Evolutionary conservation across 2,329 filamentous ascomycete species (phyloP).

Genomic region (Ophiostoma sp.): DNA sequence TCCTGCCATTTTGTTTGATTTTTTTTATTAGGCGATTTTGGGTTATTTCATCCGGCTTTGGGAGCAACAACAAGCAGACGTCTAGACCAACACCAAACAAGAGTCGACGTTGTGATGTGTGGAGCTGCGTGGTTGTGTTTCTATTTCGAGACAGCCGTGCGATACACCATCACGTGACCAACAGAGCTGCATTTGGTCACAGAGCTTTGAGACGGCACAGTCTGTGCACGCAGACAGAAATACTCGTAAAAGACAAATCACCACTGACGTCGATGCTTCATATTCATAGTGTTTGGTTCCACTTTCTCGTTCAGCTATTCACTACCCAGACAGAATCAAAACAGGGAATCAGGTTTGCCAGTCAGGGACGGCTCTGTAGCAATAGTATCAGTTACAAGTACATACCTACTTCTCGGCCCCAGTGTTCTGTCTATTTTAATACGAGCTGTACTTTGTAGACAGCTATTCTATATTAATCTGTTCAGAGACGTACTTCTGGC

Average conservation of each 20-base stretch:
- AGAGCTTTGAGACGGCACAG: too few relatives aligned
- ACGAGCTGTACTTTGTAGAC: background rate
- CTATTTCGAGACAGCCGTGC: too few relatives aligned
- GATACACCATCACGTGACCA: background rate
- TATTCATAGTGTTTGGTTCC: too few relatives aligned
- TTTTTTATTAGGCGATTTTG: too few relatives aligned
- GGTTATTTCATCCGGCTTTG: background rate
- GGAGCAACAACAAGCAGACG: background rate
- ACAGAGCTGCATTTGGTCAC: background rate
- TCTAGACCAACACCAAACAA: background rate
- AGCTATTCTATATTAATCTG: too few relatives aligned
- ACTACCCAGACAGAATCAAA: background rate
- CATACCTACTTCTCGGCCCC: background rate
- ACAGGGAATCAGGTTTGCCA: background rate
- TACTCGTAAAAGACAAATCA: too few relatives aligned
- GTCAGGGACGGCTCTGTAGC: background rate
- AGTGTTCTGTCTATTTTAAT: background rate
- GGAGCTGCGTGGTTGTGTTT: background rate
- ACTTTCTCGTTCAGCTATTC: too few relatives aligned
- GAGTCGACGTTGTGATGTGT: background rate
- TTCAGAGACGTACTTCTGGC: background rate
- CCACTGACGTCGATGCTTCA: too few relatives aligned
- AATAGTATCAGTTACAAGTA: background rate
- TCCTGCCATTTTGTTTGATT: slow-evolving; percentile 14
- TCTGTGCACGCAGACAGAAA: too few relatives aligned